A percentile compares a stretch with the other conserved stretches of the same genome.
Conservation (phyloP, 495 filamentous ascomycete species). For the Penicillium paradoxum region DNA sequence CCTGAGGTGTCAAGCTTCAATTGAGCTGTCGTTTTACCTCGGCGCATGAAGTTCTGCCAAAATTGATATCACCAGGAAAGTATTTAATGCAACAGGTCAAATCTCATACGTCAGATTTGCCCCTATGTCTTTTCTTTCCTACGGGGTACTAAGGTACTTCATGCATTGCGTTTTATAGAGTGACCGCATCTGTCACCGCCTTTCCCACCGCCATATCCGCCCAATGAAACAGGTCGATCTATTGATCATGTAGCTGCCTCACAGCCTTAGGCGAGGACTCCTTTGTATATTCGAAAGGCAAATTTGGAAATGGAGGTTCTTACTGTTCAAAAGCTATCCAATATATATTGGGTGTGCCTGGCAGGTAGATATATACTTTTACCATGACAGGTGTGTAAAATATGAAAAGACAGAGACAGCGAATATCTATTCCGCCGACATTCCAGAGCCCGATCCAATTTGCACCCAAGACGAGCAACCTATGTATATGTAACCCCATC, state of each 20-base stretch:
- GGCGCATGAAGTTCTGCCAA: constrained; percentile 6
- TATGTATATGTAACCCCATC: constrained; percentile 7
- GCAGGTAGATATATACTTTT: too few species aligned
- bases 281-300: too few species aligned
- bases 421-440: constrained; percentile 9
- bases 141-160: neutral
- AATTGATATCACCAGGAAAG: too few species aligned
- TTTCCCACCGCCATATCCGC: neutral
- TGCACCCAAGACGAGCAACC: neutral
- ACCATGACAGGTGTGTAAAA: too few species aligned
- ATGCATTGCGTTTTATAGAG: neutral
- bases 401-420: neutral
- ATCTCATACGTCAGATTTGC: neutral
- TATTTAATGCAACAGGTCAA: neutral
- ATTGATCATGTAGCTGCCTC: neutral
- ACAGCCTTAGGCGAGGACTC: neutral
- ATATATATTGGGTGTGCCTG: too few species aligned
- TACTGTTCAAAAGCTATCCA: too few species aligned
- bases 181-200: neutral
- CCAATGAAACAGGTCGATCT: neutral
- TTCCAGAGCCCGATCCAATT: neutral
- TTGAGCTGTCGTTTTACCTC: neutral
- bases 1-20: constrained; percentile 12
- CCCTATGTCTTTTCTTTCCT: neutral
- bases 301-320: too few species aligned